Conservation (phyloP, 306 rosid species). For the Cucurbita pepo region DNA sequence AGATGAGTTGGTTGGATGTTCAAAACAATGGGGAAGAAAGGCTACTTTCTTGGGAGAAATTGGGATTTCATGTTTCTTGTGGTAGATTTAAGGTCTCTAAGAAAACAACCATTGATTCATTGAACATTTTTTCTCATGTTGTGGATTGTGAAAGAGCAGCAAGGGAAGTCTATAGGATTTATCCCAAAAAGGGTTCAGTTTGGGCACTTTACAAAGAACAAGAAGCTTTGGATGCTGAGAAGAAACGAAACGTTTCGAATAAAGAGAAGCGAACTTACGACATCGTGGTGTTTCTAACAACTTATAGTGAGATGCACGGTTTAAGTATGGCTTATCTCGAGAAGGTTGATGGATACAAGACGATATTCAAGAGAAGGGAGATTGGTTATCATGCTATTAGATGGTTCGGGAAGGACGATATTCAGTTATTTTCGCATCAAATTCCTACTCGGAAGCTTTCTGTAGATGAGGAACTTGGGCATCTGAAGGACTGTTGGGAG, state of each 20-base stretch:
- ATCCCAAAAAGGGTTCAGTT: slow-evolving; percentile 83
- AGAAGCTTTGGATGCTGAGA: slow-evolving; percentile 22
- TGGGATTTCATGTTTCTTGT: slow-evolving; percentile 52
- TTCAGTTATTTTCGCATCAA: slow-evolving; percentile 61
- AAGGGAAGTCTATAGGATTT: slow-evolving; percentile 47
- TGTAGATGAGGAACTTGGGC: slow-evolving; percentile 36
- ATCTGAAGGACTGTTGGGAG: slow-evolving; percentile 68
- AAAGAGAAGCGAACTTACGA: slow-evolving; percentile 36
- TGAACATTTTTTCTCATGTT: slow-evolving; percentile 64
- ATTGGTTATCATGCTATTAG: slow-evolving; percentile 52
- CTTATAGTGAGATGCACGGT: slow-evolving; percentile 56
- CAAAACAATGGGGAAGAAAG: slow-evolving; percentile 37
- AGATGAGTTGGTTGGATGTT: slow-evolving; percentile 68
- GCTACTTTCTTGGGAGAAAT: slow-evolving; percentile 28
- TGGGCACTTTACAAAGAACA: slow-evolving; percentile 71
- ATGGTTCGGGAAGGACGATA: slow-evolving; percentile 37
- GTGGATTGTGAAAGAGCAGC: slow-evolving; percentile 59
- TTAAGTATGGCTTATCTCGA: slow-evolving; percentile 75
- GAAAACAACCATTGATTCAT: slow-evolving; percentile 33
- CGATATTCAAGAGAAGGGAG: slow-evolving; percentile 68
- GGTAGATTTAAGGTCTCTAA: slow-evolving; percentile 56
- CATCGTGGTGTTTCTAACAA: slow-evolving; percentile 54
- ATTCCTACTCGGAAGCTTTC: slow-evolving; percentile 67
- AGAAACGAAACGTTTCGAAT: slow-evolving; percentile 11
- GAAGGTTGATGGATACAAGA: slow-evolving; percentile 75